These are phyloP conservation scores for Eimeria praecox DNA, from an alignment of 169 alveolate genomes.

Conservation along the genomic window DNA sequence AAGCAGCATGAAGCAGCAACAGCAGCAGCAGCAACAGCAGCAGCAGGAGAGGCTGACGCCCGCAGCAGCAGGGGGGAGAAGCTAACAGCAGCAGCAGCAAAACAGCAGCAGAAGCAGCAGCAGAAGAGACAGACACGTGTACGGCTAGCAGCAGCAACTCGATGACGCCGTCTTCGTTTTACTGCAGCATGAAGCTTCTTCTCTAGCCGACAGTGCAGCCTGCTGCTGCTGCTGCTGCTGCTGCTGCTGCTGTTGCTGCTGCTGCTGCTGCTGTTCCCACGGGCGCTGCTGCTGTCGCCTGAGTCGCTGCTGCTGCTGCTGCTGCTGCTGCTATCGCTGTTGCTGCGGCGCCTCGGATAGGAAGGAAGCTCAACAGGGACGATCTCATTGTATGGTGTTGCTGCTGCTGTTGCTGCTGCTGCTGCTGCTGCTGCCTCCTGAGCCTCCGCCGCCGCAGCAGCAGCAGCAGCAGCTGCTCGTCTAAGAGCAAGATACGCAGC, in stretches of 20 bases:
- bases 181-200: constrained; percentile 33
- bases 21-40: constrained; percentile 33
- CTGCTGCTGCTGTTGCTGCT: constrained; percentile 20
- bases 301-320: background rate
- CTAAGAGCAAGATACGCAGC: constrained; percentile 42
- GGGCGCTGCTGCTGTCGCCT: background rate
- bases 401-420: background rate
- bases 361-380: background rate
- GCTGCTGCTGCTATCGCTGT: too few relatives aligned
- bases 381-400: background rate
- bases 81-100: constrained; percentile 52
- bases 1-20: constrained; percentile 22
- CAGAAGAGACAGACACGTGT: background rate
- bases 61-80: constrained; percentile 9
- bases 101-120: constrained; percentile 9
- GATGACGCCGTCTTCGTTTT: background rate
- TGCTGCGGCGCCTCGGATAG: too few relatives aligned
- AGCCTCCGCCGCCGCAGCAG: constrained; percentile 56
- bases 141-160: constrained; percentile 13
- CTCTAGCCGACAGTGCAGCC: background rate
- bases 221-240: constrained; percentile 21
- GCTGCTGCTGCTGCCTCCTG: constrained; percentile 35
- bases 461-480: constrained; percentile 27
- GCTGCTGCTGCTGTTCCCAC: background rate
- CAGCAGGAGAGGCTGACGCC: constrained; percentile 20